Percentiles rank a stretch among this genome's conserved stretches.
phyloP scores from a whole-genome alignment of 176 grass and related monocot species.

The Paspalum notatum region DNA sequence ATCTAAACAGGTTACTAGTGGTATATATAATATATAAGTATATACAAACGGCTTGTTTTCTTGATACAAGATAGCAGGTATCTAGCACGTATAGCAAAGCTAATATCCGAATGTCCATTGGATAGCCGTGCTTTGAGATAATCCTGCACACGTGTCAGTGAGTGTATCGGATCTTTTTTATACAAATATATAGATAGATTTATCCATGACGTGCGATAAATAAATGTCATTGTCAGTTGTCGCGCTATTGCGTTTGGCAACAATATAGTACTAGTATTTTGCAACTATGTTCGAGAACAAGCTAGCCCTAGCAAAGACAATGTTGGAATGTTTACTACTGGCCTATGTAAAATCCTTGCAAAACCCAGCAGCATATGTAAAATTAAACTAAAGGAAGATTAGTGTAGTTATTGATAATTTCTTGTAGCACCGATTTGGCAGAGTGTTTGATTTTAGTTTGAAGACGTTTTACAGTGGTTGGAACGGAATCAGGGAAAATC shows the following conservation, averaged over 20 bases:
- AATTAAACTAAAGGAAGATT: neutral
- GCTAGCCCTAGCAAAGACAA: too few species aligned
- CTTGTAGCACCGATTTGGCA: too few species aligned
- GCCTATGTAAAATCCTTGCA: neutral
- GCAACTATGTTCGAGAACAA: neutral
- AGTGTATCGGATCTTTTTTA: constrained; percentile 10
- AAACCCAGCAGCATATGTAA: neutral
- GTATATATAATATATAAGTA: neutral
- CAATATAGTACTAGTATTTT: neutral
- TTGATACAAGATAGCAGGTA: neutral
- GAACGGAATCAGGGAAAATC: too few species aligned
- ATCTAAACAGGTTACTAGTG: constrained; percentile 20
- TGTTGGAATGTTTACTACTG: neutral
- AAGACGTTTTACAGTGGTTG: too few species aligned
- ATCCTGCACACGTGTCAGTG: constrained; percentile 22
- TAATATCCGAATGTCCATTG: constrained; percentile 25
- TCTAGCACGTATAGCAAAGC: neutral
- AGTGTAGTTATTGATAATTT: too few species aligned
- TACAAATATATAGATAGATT: neutral
- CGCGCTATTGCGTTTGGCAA: neutral
- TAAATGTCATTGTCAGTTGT: neutral
- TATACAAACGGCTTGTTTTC: neutral
- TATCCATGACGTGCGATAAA: neutral
- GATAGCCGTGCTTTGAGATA: neutral
- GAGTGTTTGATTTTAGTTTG: too few species aligned